Conservation (phyloP, 345 rosid species). For the Pistacia integerrima region DNA sequence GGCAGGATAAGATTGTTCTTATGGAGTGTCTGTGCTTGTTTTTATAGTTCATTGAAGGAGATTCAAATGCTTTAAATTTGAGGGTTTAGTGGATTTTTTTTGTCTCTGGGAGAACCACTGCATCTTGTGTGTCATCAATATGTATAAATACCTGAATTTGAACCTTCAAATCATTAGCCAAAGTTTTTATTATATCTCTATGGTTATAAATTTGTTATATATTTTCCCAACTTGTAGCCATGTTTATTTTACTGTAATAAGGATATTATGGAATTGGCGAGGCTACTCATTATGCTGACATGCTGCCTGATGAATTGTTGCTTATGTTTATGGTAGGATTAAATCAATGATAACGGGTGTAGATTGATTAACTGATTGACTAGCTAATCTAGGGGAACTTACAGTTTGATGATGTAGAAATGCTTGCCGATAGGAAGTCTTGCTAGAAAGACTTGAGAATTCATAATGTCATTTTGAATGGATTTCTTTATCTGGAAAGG, state of each 20-base stretch:
- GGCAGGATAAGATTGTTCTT: neutral
- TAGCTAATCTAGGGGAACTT: neutral
- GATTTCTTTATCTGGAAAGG: neutral
- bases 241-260: neutral
- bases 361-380: neutral
- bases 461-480: too few species aligned
- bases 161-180: neutral
- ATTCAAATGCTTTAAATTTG: neutral
- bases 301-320: neutral
- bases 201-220: neutral
- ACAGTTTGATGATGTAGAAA: neutral
- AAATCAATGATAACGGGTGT: neutral
- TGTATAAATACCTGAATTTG: neutral
- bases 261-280: neutral
- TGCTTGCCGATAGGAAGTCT: neutral
- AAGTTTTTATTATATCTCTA: neutral
- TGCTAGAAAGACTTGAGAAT: neutral
- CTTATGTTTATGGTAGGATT: neutral
- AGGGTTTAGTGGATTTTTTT: slow-evolving; percentile 6
- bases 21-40: neutral
- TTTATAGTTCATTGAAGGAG: neutral
- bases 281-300: neutral
- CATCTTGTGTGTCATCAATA: neutral
- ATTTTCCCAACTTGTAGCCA: neutral
- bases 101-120: neutral